Evolutionary conservation across 1,284 basidiomycete genomes (phyloP), one percentile per base, ranked within the genome.

Genomic region (Afroboletus lepidellus): DNA sequence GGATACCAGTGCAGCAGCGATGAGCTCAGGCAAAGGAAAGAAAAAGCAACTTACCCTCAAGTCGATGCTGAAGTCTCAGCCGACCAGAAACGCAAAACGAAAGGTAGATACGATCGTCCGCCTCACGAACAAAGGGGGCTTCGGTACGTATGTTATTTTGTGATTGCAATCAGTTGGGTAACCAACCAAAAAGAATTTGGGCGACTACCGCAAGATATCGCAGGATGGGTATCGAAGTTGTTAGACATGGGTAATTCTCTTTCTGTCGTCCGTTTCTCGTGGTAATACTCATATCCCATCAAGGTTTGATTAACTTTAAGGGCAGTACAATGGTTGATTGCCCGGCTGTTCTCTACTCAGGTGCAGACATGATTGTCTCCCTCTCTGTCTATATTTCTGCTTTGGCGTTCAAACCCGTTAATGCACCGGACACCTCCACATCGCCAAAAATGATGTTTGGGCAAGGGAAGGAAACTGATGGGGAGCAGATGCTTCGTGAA

Each of bases 401-500:
- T 8, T 69, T 75, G 2, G 90, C 90, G 1, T 93, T 92, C 68
- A 76, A 74, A 54, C 65, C 77, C 16, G 66, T 77, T 3, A 71
- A 69, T 36, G 56, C 69, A 24, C 48, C 67, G 5, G 59, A 70
- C 18, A 60, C 74, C 7, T 74, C 77, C 32, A 56, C 64, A 3
- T 74, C 47, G 11, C 13, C 54, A 59, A 54, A 61, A 65, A 42
- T 50, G 13, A 76, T 83, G 63, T 83, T 87, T 59, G 78, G 80
- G 53, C 87, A 91, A 67, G 86, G 85, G 0, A 73, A 81, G 44
- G 92, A 94, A 64, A 92, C 88, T 0, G 72, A 76, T 3, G 79
- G 83, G 50, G 92, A 95, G 70, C 82, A 84, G 57, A 70, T 69
- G 16, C 74, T 95, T n/a, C 78, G 90, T 32, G 85, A 88, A 63